phyloP scores from a whole-genome alignment of 495 filamentous ascomycete species.

The Tuber indicum region DNA sequence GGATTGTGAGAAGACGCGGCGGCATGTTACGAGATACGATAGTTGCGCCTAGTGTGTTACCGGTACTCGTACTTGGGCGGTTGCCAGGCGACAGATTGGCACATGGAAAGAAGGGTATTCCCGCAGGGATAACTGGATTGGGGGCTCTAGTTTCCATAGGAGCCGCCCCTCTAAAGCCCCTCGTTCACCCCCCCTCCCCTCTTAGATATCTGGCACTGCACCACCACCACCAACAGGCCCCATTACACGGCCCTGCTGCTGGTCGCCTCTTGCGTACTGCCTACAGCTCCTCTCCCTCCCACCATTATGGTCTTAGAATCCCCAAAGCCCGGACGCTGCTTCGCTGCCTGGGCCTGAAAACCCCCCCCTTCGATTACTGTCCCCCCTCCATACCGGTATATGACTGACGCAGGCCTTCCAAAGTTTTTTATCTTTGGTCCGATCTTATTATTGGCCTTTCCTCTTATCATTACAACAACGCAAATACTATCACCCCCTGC shows the following conservation, averaged over 20 bases:
- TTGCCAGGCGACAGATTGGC: neutral
- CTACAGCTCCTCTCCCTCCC: neutral
- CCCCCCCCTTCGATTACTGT: neutral
- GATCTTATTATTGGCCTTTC: neutral
- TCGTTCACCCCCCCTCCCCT: neutral
- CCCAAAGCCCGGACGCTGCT: neutral
- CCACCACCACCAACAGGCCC: neutral
- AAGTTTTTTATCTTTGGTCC: neutral
- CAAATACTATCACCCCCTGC: neutral
- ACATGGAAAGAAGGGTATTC: neutral
- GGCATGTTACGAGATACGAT: neutral
- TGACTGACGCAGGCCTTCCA: too few species aligned
- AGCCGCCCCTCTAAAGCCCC: slow-evolving; percentile 3
- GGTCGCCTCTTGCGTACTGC: neutral
- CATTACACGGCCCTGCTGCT: neutral
- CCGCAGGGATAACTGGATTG: neutral
- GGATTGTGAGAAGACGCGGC: neutral
- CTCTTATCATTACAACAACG: neutral
- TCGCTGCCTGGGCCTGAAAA: neutral
- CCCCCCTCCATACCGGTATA: neutral
- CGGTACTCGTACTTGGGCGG: neutral
- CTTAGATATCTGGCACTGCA: neutral
- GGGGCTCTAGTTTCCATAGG: neutral
- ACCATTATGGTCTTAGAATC: neutral
- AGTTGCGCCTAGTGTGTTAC: neutral